Evolutionary conservation across 176 grass and related monocot genomes (phyloP), one percentile per base, ranked within the genome.

Genomic region (Tillandsia fasciculata): DNA sequence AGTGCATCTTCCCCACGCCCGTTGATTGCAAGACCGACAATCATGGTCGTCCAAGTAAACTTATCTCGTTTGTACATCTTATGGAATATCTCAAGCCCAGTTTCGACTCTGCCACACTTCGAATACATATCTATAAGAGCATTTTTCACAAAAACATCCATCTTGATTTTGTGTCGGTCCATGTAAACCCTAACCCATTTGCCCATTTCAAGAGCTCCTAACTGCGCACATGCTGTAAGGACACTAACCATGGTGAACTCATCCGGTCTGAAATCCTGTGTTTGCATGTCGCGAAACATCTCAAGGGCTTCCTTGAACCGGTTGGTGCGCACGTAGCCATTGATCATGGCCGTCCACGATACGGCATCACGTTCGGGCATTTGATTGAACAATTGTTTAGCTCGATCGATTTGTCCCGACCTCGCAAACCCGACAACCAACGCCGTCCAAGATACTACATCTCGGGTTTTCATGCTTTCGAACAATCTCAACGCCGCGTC

Each of bases 121-220:
- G 77, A 83, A 48, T 93, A 93, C 94, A 93, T 93, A 74, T 90
- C 75, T 53, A 93, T 88, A n/a, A 99, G 79, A 2, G 89, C 84
- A 73, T 86, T 90, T 9, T 86, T 72, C 0, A 86, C 71, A 4
- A 87, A 81, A 51, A 77, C 67, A 68, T 93, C 89, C 68, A 88
- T 76, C 48, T 76, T 84, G 70, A 90, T 85, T 59, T 79, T 72
- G 28, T 79, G 71, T 66, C 86, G 91, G 51, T 65, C 64, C 82
- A 99, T 85, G 79, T 90, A 93, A 77, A 79, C 6, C 71, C 84
- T 93, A 12, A 67, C 77, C 86, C 86, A 90, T 79, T 99, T 87
- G 53, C 84, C 94, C 12, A 72, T 79, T 80, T 93, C 94, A 52
- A 93, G 71, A 51, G 94, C 84, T 64, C 94, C 87, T 11, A 97